Evolutionary conservation across 768 basidiomycete genomes (phyloP).

Genomic region (Suillus subalutaceus): DNA sequence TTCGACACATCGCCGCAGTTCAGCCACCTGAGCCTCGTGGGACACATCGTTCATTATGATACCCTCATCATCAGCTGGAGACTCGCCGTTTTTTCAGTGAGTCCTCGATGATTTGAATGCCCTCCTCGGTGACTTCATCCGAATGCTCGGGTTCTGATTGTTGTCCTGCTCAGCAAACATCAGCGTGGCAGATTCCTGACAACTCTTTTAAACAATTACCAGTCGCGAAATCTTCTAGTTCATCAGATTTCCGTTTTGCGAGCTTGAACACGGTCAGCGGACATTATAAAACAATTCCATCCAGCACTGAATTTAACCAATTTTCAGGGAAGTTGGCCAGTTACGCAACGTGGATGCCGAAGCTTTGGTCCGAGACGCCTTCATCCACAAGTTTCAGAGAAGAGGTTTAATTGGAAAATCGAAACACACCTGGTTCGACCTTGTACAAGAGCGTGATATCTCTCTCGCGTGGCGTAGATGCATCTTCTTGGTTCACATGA

Average conservation of each 20-base stretch:
- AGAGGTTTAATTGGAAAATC: neutral
- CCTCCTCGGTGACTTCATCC: too few species aligned
- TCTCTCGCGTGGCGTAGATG: conserved; percentile 46
- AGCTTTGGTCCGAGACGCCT: conserved; percentile 96
- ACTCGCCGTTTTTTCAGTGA: too few species aligned
- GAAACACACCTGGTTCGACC: conserved; percentile 69
- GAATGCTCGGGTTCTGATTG: conserved; percentile 48
- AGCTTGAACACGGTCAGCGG: conserved; percentile 47
- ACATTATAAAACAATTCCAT: neutral
- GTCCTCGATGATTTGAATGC: too few species aligned
- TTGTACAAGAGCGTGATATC: conserved; percentile 85
- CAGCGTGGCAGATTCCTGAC: conserved; percentile 6
- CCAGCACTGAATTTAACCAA: conserved; percentile 67
- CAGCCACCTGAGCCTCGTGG: too few species aligned
- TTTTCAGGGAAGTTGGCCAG: conserved; percentile 97
- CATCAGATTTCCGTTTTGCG: conserved; percentile 90
- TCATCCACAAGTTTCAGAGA: conserved; percentile 7
- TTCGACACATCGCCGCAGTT: too few species aligned
- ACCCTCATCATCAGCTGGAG: too few species aligned
- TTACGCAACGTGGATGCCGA: conserved; percentile 97
- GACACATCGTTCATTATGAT: too few species aligned
- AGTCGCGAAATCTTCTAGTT: conserved; percentile 82
- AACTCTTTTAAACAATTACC: conserved; percentile 29
- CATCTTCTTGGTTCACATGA: conserved; percentile 66
- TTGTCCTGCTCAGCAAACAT: conserved; percentile 19